These are phyloP conservation scores for Elsinoe batatas DNA, from an alignment of 2,329 filamentous ascomycete genomes.

Conservation along the genomic window DNA sequence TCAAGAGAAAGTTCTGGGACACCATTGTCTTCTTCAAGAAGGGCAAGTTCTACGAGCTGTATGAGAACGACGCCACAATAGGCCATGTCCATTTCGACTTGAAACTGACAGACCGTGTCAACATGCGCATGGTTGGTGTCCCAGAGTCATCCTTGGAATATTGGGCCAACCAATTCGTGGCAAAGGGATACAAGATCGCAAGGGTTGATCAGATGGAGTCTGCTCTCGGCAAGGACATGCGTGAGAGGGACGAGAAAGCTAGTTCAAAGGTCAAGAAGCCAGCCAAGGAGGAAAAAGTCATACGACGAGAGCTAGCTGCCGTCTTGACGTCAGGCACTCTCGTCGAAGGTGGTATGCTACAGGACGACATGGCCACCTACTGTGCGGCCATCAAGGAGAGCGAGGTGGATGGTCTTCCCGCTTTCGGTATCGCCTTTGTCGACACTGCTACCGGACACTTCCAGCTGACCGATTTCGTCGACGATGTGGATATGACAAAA, in stretches of 20 bases:
- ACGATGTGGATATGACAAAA: slow-evolving; percentile 87
- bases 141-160: slow-evolving; percentile 91
- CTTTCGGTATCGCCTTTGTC: slow-evolving; percentile 86
- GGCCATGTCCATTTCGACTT: slow-evolving; percentile 95
- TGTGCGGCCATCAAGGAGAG: slow-evolving; percentile 81
- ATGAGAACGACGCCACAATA: slow-evolving; percentile 93
- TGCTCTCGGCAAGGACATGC: slow-evolving; percentile 93
- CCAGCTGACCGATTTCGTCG: slow-evolving; percentile 80
- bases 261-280: slow-evolving; percentile 44
- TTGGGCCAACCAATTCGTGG: slow-evolving; percentile 97
- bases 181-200: slow-evolving; percentile 95
- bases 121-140: slow-evolving; percentile 99
- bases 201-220: slow-evolving; percentile 95
- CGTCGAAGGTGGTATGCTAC: slow-evolving; percentile 91
- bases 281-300: slow-evolving; percentile 82
- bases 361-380: slow-evolving; percentile 94
- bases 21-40: slow-evolving; percentile 99
- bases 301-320: slow-evolving; percentile 78
- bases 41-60: slow-evolving; percentile 97
- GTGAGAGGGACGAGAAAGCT: slow-evolving; percentile 63
- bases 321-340: slow-evolving; percentile 87
- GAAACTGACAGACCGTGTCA: slow-evolving; percentile 94
- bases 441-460: slow-evolving; percentile 96
- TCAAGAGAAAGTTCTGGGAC: slow-evolving; percentile 96
- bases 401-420: slow-evolving; percentile 60